phyloP scores from a whole-genome alignment of 2,329 filamentous ascomycete species.

The Botryotinia narcissicola region DNA sequence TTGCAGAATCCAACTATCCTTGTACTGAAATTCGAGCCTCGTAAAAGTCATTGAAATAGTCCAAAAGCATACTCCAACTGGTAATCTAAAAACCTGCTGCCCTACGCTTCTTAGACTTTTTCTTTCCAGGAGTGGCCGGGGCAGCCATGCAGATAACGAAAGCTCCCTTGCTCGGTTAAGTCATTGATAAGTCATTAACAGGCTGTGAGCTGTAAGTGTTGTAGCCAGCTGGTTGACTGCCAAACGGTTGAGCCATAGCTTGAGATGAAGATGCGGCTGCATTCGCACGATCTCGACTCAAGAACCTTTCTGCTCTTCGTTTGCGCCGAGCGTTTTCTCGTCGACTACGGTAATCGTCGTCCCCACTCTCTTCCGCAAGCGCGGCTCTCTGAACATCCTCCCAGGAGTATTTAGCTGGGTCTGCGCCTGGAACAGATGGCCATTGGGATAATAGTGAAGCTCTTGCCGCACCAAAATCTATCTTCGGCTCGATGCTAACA shows the following conservation, averaged over 20 bases:
- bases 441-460: constrained; percentile 40
- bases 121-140: constrained; percentile 42
- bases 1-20: not conserved
- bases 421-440: constrained; percentile 38
- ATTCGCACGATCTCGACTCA: constrained; percentile 31
- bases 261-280: constrained; percentile 45
- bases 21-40: not conserved
- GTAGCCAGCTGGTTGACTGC: constrained; percentile 33
- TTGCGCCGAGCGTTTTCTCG: constrained; percentile 34
- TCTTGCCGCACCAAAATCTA: constrained; percentile 29
- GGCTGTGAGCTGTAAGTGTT: constrained; percentile 35
- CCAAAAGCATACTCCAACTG: not conserved
- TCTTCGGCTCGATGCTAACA: constrained; percentile 35
- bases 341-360: constrained; percentile 27
- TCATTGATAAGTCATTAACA: constrained; percentile 37
- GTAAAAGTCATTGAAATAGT: too few species aligned
- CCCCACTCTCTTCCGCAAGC: constrained; percentile 25
- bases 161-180: constrained; percentile 49
- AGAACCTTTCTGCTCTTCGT: constrained; percentile 35
- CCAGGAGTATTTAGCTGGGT: constrained; percentile 40
- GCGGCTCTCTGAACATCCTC: constrained; percentile 25
- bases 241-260: constrained; percentile 38
- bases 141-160: constrained; percentile 45
- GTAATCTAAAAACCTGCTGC: constrained; percentile 34
- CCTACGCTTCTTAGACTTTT: constrained; percentile 45